Evolutionary conservation across 768 basidiomycete genomes (phyloP).

Genomic region (Boletus sp.): DNA sequence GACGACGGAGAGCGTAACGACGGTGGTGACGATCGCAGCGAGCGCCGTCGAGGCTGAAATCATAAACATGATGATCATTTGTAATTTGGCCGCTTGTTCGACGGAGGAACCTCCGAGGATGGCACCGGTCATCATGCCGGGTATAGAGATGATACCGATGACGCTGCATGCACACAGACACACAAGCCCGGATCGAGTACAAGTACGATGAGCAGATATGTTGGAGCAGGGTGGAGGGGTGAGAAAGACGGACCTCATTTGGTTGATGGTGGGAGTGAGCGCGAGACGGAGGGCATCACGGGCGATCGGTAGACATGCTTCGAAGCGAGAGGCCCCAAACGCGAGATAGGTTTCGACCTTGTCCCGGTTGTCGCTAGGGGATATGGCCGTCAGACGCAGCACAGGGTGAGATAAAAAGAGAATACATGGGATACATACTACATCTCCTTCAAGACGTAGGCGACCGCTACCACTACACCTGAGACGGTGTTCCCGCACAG

Average conservation of each 20-base stretch:
- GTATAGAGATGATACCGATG: conserved; percentile 74
- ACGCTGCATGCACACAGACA: conserved; percentile 42
- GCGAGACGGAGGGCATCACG: conserved; percentile 78
- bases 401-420: neutral
- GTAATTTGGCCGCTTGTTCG: conserved; percentile 79
- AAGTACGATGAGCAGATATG: neutral
- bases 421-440: conserved; percentile 43
- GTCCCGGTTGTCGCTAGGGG: conserved; percentile 70
- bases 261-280: conserved; percentile 78
- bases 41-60: conserved; percentile 77
- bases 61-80: conserved; percentile 96
- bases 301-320: conserved; percentile 79
- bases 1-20: conserved; percentile 57
- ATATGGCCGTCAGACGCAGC: neutral
- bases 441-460: conserved; percentile 73
- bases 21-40: conserved; percentile 61
- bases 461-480: conserved; percentile 67
- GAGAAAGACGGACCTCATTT: conserved; percentile 62
- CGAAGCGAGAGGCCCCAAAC: conserved; percentile 80
- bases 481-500: conserved; percentile 78
- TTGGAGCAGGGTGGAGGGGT: neutral
- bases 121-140: conserved; percentile 92
- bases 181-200: neutral
- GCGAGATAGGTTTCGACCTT: conserved; percentile 85
- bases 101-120: conserved; percentile 85